Evolutionary conservation across 2,329 filamentous ascomycete genomes (phyloP).

Genomic region (Knoxdaviesia proteae): DNA sequence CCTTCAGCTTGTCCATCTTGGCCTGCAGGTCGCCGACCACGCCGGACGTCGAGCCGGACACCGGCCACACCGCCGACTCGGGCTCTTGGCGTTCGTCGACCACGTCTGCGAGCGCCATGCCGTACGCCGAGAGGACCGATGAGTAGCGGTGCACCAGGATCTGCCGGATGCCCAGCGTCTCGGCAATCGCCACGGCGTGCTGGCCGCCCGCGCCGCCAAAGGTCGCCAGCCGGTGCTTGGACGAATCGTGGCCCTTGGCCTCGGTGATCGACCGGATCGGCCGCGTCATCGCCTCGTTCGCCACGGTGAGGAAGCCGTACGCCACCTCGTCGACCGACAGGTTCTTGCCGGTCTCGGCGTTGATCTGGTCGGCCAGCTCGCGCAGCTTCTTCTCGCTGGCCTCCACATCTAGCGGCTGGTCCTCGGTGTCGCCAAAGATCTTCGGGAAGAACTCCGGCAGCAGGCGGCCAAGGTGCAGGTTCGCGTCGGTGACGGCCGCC

Average conservation of each 20-base stretch:
- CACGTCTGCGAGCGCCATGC: constrained; percentile 82
- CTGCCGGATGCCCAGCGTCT: constrained; percentile 64
- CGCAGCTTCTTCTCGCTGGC: constrained; percentile 58
- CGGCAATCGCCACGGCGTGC: constrained; percentile 78
- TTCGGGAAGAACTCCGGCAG: constrained; percentile 85
- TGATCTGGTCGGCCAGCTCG: constrained; percentile 58
- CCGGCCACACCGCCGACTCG: constrained; percentile 40
- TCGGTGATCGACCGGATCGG: constrained; percentile 82
- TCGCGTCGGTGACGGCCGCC: constrained; percentile 83
- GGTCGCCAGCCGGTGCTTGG: constrained; percentile 72
- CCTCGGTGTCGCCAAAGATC: constrained; percentile 80
- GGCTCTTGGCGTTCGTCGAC: constrained; percentile 80
- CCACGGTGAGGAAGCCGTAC: constrained; percentile 73
- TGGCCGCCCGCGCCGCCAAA: constrained; percentile 87
- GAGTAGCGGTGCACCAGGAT: constrained; percentile 77
- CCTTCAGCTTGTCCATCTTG: constrained; percentile 63
- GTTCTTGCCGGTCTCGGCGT: constrained; percentile 44
- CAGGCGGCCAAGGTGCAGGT: constrained; percentile 64
- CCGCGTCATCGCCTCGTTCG: constrained; percentile 79
- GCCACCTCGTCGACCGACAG: constrained; percentile 74
- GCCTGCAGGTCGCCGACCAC: constrained; percentile 40
- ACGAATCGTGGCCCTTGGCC: constrained; percentile 79
- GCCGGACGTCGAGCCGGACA: constrained; percentile 19
- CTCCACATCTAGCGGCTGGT: constrained; percentile 56
- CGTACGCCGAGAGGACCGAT: constrained; percentile 74